These are phyloP conservation scores for Naganishia vaughanmartiniae DNA, from an alignment of 768 basidiomycete genomes.

Conservation along the genomic window DNA sequence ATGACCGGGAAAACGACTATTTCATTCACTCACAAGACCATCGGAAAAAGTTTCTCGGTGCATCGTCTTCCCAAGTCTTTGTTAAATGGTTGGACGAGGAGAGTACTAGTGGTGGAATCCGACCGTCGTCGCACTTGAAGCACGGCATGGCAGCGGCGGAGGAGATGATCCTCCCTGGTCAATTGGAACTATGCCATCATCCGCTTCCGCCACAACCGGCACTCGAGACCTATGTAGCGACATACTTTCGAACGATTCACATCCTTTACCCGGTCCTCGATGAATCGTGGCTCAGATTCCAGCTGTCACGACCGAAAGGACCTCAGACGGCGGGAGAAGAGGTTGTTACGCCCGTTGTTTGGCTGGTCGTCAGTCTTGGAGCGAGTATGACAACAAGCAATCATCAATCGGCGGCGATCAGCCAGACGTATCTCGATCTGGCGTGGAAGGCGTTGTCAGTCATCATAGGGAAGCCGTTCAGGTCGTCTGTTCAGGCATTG, in stretches of 20 bases:
- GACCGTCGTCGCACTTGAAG: neutral
- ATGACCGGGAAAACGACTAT: neutral
- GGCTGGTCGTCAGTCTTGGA: neutral
- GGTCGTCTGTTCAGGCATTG: neutral
- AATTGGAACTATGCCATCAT: neutral
- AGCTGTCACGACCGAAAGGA: neutral
- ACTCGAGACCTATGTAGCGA: neutral
- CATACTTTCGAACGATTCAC: constrained; percentile 6
- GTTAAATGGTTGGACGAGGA: constrained; percentile 10
- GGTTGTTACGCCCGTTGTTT: neutral
- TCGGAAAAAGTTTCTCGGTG: constrained; percentile 2
- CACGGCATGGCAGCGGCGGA: neutral
- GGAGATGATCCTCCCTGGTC: constrained; percentile 1
- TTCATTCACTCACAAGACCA: neutral
- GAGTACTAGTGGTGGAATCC: neutral
- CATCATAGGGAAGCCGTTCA: neutral
- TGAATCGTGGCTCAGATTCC: neutral
- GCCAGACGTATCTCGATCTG: neutral
- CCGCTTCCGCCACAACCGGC: neutral
- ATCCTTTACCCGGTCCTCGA: constrained; percentile 1
- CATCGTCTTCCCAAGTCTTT: constrained; percentile 1
- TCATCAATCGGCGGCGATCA: neutral
- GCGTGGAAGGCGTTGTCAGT: neutral
- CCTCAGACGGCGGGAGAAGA: neutral
- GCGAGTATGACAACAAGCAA: neutral